Base-by-base conservation (phyloP, 352 stramenopile genomes). In the Globisporangium takayamanum region DNA sequence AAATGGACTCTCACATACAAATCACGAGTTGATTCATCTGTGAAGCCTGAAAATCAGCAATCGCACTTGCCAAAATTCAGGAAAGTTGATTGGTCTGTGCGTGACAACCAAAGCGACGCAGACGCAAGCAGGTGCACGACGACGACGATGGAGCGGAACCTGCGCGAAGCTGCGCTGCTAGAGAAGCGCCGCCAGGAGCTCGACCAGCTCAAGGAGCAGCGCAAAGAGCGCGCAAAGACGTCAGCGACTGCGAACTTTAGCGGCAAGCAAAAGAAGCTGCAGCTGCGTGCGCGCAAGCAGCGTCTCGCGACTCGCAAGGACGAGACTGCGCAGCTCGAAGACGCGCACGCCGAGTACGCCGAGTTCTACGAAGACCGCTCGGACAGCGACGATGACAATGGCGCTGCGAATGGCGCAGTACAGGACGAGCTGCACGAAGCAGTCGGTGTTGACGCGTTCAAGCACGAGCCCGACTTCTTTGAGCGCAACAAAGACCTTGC, bases 251-350 rank as follows among this genome's bases (percentile, higher is more conserved):
- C 71, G 54, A 87, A 73, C 46, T 94, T 94, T 56, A 94, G 84
- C 52, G 84, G 84, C 64, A 94, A 94, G 66, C 79, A 94, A 67
- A 94, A 94, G 67, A 94, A 90, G 61, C 70, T 85, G 60, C 84
- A 94, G 66, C 68, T 94, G 48, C 84, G 84, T 25, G 81, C 80
- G 14, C 83, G 80, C 60, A 94, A 94, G 70, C 79, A 90, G 76
- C 81, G 84, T 5, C 54, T 94, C 30, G 74, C 77, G 33, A 74
- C 68, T 30, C 84, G 84, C 50, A 78, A 74, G 57, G 78, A 88
- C 18, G 72, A 90, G 48, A 73, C 73, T 25, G 78, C 72, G 11
- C 64, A 72, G 30, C 54, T 78, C 53, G 60, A 74, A 46, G 69
- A 84, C 41, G 60, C 57, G 18, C 59, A 67, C 55, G 63, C 65